These are phyloP conservation scores for Vararia minispora DNA, from an alignment of 768 basidiomycete genomes.

Conservation along the genomic window DNA sequence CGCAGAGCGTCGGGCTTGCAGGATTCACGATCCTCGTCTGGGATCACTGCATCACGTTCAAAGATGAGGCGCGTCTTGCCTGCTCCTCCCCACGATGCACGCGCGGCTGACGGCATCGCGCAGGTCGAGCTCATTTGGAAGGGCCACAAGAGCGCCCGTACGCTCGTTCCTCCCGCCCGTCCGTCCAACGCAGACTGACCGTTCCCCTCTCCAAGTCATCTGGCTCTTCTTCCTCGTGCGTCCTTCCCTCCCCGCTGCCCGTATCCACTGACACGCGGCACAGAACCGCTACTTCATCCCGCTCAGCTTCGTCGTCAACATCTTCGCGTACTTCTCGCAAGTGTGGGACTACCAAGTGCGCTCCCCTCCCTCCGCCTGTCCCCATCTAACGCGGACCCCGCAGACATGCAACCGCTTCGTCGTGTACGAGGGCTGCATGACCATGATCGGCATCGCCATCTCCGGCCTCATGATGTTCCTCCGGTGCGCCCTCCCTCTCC, in stretches of 20 bases:
- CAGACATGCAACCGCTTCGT: constrained; percentile 21
- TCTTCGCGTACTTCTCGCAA: constrained; percentile 21
- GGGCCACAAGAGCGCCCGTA: constrained; percentile 33
- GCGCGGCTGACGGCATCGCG: not conserved
- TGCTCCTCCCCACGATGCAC: not conserved
- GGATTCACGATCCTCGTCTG: constrained; percentile 41
- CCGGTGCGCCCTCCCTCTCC: constrained; percentile 22
- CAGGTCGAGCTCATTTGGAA: constrained; percentile 45
- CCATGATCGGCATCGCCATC: constrained; percentile 38
- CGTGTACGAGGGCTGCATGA: constrained; percentile 29
- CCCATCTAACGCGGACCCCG: not conserved
- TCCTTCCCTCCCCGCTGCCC: not conserved
- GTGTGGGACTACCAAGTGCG: constrained; percentile 15
- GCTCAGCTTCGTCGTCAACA: constrained; percentile 48
- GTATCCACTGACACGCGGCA: not conserved
- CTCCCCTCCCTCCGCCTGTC: not conserved
- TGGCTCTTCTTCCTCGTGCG: constrained; percentile 29
- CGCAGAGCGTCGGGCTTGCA: constrained; percentile 39
- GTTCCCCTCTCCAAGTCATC: constrained; percentile 15
- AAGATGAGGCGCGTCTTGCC: constrained; percentile 26
- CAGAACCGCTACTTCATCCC: constrained; percentile 60
- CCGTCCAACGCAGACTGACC: not conserved
- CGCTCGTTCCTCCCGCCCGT: constrained; percentile 2
- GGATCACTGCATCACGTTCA: constrained; percentile 45
- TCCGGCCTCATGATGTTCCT: constrained; percentile 51